These are phyloP conservation scores for Alnus rubra DNA, from an alignment of 306 rosid genomes.

Conservation along the genomic window DNA sequence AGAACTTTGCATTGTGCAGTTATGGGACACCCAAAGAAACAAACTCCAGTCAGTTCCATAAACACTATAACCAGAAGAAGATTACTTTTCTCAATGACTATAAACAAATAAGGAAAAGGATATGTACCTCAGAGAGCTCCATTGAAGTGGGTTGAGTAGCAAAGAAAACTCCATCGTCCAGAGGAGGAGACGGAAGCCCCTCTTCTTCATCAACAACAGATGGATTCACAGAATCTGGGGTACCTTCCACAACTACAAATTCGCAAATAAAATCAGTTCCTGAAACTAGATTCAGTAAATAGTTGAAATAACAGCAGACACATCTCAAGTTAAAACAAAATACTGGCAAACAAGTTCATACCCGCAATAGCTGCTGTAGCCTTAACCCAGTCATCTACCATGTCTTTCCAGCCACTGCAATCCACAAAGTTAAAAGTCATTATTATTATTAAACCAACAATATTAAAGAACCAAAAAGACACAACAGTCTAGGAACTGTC, in stretches of 20 bases:
- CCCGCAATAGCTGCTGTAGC: slow-evolving; percentile 48
- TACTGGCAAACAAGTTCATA: slow-evolving; percentile 25
- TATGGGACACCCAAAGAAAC: slow-evolving; percentile 33
- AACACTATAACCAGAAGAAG: slow-evolving; percentile 15
- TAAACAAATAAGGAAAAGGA: slow-evolving; percentile 10
- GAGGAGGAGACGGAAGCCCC: slow-evolving; percentile 93
- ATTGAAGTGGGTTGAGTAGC: slow-evolving; percentile 60
- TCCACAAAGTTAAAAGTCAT: slow-evolving; percentile 13
- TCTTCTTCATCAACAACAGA: slow-evolving; percentile 67
- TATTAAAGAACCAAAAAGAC: neutral
- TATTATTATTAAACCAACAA: neutral
- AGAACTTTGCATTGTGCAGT: slow-evolving; percentile 60
- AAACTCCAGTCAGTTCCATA: slow-evolving; percentile 45
- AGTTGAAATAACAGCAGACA: neutral
- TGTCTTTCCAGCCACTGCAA: slow-evolving; percentile 71
- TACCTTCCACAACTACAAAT: slow-evolving; percentile 53
- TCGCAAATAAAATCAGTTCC: slow-evolving; percentile 11
- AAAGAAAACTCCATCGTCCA: slow-evolving; percentile 80
- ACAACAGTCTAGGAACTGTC: neutral
- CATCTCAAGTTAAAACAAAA: slow-evolving; percentile 2
- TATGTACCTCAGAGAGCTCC: slow-evolving; percentile 76
- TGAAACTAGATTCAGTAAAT: neutral
- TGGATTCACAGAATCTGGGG: slow-evolving; percentile 72
- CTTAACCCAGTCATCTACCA: slow-evolving; percentile 83
- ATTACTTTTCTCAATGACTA: neutral